Evolutionary conservation across 345 rosid species (phyloP).

Genomic region (Gossypium sturtianum): DNA sequence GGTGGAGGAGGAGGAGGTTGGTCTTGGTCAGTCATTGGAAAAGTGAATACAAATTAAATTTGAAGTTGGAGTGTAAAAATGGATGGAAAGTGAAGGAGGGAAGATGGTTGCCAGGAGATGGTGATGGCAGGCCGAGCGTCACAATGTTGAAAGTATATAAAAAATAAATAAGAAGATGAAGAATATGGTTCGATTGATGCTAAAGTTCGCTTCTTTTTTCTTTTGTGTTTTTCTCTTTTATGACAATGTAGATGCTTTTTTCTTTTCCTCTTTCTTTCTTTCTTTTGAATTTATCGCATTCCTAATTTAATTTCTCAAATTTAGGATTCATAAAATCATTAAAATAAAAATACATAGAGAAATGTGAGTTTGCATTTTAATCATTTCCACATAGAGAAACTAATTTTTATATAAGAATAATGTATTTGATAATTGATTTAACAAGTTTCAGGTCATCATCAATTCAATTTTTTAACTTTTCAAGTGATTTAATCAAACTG

Average conservation of each 20-base stretch:
- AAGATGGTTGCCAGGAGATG: not conserved
- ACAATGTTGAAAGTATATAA: not conserved
- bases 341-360: no score
- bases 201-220: not conserved
- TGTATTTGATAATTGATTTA: no score
- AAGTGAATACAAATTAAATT: not conserved
- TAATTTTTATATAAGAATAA: no score
- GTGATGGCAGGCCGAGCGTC: not conserved
- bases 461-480: no score
- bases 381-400: no score
- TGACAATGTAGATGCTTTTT: not conserved
- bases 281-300: no score
- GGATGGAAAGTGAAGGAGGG: not conserved
- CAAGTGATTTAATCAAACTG: no score
- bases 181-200: not conserved
- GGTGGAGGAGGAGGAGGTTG: not conserved
- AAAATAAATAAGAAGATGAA: conserved; percentile 11
- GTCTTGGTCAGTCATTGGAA: conserved; percentile 8
- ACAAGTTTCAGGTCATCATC: no score
- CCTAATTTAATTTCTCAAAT: no score
- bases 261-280: not conserved
- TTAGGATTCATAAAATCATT: no score
- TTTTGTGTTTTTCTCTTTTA: not conserved
- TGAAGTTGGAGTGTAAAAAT: not conserved
- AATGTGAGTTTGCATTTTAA: no score